phyloP scores from a whole-genome alignment of 1,139 yeast genomes.

The Candida sp. region DNA sequence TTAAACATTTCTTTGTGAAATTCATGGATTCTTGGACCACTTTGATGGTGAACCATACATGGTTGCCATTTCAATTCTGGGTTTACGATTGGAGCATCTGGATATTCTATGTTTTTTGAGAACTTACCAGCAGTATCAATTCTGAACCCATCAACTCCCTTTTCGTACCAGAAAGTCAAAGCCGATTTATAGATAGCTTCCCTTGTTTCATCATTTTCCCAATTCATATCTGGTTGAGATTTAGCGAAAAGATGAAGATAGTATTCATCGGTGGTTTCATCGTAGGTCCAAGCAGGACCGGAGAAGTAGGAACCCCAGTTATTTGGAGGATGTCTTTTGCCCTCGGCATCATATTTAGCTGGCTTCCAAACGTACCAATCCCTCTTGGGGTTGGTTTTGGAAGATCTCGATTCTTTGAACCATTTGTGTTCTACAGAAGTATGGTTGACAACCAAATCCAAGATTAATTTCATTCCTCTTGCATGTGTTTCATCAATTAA shows the following conservation, averaged over 20 bases:
- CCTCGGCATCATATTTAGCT: slow-evolving; percentile 42
- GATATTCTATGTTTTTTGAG: slow-evolving; percentile 45
- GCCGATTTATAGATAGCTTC: slow-evolving; percentile 49
- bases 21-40: slow-evolving; percentile 56
- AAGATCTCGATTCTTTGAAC: slow-evolving; percentile 54
- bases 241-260: slow-evolving; percentile 50
- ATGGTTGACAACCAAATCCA: slow-evolving; percentile 59
- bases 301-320: slow-evolving; percentile 54
- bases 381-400: slow-evolving; percentile 50
- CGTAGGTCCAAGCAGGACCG: slow-evolving; percentile 57
- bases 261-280: slow-evolving; percentile 50
- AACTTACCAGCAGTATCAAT: slow-evolving; percentile 54
- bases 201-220: slow-evolving; percentile 54
- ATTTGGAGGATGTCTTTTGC: slow-evolving; percentile 52
- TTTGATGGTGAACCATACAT: slow-evolving; percentile 24
- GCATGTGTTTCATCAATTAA: slow-evolving; percentile 46
- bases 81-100: slow-evolving; percentile 47
- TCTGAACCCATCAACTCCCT: slow-evolving; percentile 58
- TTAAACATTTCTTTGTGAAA: slow-evolving; percentile 51
- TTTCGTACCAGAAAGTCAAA: slow-evolving; percentile 51
- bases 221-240: slow-evolving; percentile 56
- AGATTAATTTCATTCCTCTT: slow-evolving; percentile 48
- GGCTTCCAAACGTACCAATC: slow-evolving; percentile 63
- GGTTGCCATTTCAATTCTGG: slow-evolving; percentile 42
- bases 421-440: slow-evolving; percentile 54